Evolutionary conservation across 2,329 filamentous ascomycete genomes (phyloP).

Genomic region (Aspergillus quadricinctus): DNA sequence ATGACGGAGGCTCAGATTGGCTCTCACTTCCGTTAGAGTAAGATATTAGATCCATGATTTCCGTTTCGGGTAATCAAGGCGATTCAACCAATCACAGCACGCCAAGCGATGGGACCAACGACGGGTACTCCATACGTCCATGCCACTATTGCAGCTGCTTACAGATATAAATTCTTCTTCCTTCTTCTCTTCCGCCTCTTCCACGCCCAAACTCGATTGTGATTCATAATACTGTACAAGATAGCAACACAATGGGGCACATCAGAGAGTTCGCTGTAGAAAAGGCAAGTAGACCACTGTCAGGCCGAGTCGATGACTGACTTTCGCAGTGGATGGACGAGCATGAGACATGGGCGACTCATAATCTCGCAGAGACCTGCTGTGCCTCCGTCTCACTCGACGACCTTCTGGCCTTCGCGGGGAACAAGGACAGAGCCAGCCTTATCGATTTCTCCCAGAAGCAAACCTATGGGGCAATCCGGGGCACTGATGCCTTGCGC

Average conservation of each 20-base stretch:
- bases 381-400: conserved; percentile 69
- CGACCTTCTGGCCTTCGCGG: conserved; percentile 58
- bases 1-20: not conserved
- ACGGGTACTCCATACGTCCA: not conserved
- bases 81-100: not conserved
- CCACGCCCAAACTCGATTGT: not conserved
- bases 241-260: not conserved
- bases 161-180: not conserved
- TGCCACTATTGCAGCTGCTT: not conserved
- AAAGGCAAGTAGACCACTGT: not conserved
- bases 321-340: conserved; percentile 52
- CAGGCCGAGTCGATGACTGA: conserved; percentile 1
- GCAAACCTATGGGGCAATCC: conserved; percentile 25
- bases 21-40: not conserved
- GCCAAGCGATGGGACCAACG: not conserved
- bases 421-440: conserved; percentile 26
- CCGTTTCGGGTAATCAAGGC: not conserved
- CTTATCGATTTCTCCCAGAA: conserved; percentile 22
- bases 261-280: not conserved
- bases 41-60: not conserved
- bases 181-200: not conserved
- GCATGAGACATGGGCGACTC: conserved; percentile 49
- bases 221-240: not conserved
- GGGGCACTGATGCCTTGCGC: conserved; percentile 22
- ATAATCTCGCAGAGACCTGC: conserved; percentile 77